phyloP scores from a whole-genome alignment of 345 rosid genomes.

The Hevea brasiliensis region DNA sequence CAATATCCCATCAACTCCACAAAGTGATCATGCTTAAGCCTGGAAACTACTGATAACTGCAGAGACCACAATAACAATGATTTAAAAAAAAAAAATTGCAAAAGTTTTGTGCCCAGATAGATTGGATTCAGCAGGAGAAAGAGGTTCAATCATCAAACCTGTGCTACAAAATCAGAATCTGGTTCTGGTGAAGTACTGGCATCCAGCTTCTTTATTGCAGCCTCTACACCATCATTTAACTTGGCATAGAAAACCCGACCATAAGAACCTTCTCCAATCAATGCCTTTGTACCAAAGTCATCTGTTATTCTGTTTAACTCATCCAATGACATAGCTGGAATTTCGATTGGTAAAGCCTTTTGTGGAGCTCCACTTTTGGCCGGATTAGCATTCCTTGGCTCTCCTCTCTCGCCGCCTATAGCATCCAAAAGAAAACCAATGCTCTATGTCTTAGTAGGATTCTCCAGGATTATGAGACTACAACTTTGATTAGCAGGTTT shows the following conservation, averaged over 20 bases:
- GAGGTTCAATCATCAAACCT: constrained; percentile 40
- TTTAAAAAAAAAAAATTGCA: background rate
- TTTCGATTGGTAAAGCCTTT: constrained; percentile 74
- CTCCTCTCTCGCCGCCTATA: constrained; percentile 66
- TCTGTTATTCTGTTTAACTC: constrained; percentile 60
- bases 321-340: constrained; percentile 60
- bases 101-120: background rate
- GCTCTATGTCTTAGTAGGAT: too few relatives aligned
- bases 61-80: constrained; percentile 1
- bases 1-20: constrained; percentile 85
- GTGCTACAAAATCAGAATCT: constrained; percentile 78
- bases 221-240: constrained; percentile 46
- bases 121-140: background rate
- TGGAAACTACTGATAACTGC: constrained; percentile 83
- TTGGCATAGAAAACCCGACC: constrained; percentile 85
- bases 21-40: constrained; percentile 83
- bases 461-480: too few relatives aligned
- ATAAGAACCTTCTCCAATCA: constrained; percentile 97
- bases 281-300: constrained; percentile 77
- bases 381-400: constrained; percentile 52
- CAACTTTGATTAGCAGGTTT: too few relatives aligned
- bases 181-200: constrained; percentile 73
- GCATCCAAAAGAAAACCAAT: background rate
- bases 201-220: constrained; percentile 89
- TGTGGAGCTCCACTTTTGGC: constrained; percentile 72